These are phyloP conservation scores for Paramecium tetraurelia DNA, from an alignment of 73 alveolate genomes.

Conservation along the genomic window DNA sequence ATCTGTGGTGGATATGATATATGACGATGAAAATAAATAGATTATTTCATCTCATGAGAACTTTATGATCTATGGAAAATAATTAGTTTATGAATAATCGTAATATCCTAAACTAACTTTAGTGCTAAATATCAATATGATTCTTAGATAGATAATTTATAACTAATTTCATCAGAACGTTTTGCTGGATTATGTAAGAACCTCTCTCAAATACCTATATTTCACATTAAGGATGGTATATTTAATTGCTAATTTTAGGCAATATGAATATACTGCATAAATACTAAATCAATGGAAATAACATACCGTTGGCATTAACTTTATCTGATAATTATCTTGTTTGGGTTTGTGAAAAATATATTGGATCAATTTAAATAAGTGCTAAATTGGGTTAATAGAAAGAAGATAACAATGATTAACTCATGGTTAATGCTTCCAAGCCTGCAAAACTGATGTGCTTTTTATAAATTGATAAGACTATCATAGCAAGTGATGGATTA, in stretches of 20 bases:
- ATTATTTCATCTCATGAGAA: neutral
- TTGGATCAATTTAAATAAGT: neutral
- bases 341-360: constrained; percentile 1
- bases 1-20: neutral
- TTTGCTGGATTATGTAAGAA: constrained; percentile 1
- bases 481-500: neutral
- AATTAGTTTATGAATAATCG: neutral
- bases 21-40: constrained; percentile 7
- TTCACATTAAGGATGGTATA: neutral
- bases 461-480: neutral
- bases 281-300: neutral
- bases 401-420: neutral
- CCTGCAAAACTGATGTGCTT: neutral
- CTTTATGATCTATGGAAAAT: neutral
- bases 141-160: neutral
- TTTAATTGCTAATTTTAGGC: neutral
- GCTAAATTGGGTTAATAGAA: neutral
- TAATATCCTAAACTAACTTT: neutral
- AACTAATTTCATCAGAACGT: neutral
- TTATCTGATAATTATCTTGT: neutral
- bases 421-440: constrained; percentile 3
- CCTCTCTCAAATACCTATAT: neutral
- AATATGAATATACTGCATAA: neutral
- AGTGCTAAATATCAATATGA: neutral
- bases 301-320: neutral